Base-by-base conservation (phyloP, 768 basidiomycete genomes). In the Kockovaella imperatae region DNA sequence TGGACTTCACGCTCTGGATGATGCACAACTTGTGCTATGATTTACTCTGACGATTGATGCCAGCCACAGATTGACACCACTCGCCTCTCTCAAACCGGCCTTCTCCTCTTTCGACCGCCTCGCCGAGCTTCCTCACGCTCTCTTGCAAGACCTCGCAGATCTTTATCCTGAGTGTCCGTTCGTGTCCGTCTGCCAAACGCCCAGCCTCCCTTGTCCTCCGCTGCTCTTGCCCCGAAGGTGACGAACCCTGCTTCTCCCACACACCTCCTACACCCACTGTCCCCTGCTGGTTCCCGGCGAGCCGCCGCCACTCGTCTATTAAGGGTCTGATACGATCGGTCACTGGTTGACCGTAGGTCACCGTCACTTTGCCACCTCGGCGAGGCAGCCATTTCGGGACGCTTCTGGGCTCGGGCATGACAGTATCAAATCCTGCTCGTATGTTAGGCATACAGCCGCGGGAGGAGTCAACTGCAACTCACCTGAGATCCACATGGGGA, bases 401-500 rank as follows among this genome's bases (percentile, higher is more conserved):
- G 1, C 74, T 59, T 17, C 90, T 81, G 25, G 82, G 80, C 70
- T 88, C 89, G 35, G 87, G 86, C 89, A 97, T 91, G 15, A 95
- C 74, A 54, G 80, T 75, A 62, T 97, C 86, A 56, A 91, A 95
- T 3, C 83, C 82, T 83, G 55, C 5, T 3, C n/a, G 6, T 2
- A 8, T 23, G 11, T 25, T n/a, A 17, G 28, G 0, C 14, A 24
- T 3, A 32, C 8, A 18, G 29, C 13, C 17, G 3, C 35, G 18
- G n/a, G 23, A 4, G 13, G 13, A 2, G 45, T 11, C n/a, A n/a
- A n/a, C n/a, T n/a, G n/a, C n/a, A 35, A 49, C 74, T n/a, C 43
- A 78, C 83, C 83, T n/a, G 84, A 83, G 11, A 96, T 74, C 88
- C 88, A 97, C 78, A 95, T 86, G 2, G 91, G 91, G 53, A 97